Evolutionary conservation across 2,329 filamentous ascomycete species (phyloP), one percentile per base, ranked within the genome.

Genomic region (Beauveria medogensis): DNA sequence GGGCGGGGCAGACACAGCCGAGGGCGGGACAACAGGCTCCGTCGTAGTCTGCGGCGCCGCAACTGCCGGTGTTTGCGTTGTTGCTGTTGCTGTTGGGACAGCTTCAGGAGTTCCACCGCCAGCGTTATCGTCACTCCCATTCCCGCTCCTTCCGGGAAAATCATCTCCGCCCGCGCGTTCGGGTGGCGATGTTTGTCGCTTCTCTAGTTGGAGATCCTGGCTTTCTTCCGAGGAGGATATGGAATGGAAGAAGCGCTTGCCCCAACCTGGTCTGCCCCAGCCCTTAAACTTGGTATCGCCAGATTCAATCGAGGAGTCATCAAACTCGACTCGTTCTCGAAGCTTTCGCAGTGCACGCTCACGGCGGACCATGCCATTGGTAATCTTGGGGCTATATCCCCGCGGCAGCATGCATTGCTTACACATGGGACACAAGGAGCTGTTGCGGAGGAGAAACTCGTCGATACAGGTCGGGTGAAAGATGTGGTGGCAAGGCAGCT

Each of bases 401-500:
- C 71, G 68, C 7, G 92, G 92, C 1, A 97, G 75, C 68, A 92
- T 90, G 55, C 84, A 90, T 63, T 87, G 84, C 72, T 96, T 97
- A 78, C 94, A 99, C 67, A 96, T 79, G 0, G 94, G 93, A 69
- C 94, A 99, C 2, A 97, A 80, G 20, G 90, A 95, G 70, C 90
- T 95, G 69, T 88, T 88, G 59, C 86, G 81, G 48, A 82, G 80
- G 14, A 97, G 78, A 68, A 94, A 96, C 24, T 87, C 83, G 69
- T 97, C 92, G 65, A 97, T 92, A 69, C 94, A 99, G 65, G 90
- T 88, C 0, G 90, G 88, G 66, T 99, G 93, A 73, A 92, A 99
- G 61, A 97, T 93, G 71, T 99, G 94, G 0, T 89, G 86, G 67
- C 94, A 99, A 0, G 91, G 86, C 3, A 97, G 79, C 73, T 97